phyloP scores from a whole-genome alignment of 345 rosid genomes.

The Eucalyptus grandis region DNA sequence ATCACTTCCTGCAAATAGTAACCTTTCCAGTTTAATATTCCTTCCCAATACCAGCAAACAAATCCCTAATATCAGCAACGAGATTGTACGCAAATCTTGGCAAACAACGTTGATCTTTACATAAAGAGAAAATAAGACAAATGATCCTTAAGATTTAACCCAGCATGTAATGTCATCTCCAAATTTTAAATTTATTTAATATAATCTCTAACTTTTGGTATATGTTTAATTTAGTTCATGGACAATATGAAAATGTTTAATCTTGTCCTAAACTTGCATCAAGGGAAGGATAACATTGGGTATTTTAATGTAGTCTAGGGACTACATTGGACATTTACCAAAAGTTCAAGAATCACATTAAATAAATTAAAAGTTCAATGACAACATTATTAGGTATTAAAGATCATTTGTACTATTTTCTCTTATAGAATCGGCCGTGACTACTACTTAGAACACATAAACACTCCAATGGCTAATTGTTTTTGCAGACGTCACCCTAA shows the following conservation, averaged over 20 bases:
- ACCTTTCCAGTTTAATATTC: background rate
- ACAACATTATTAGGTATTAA: background rate
- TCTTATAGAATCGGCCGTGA: conserved; percentile 30
- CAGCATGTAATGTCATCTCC: rapidly evolving
- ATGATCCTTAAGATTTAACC: rapidly evolving
- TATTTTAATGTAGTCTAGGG: background rate
- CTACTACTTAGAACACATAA: conserved; percentile 28
- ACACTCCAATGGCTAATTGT: conserved; percentile 12
- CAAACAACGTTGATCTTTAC: conserved; percentile 9
- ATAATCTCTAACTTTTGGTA: rapidly evolving
- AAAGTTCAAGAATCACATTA: background rate
- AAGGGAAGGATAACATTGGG: background rate
- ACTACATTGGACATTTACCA: too few relatives aligned
- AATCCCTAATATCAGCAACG: background rate
- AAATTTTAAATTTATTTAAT: background rate
- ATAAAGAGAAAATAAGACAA: background rate
- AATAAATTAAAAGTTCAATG: background rate
- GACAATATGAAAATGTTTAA: background rate
- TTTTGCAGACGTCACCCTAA: background rate
- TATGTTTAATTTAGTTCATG: background rate
- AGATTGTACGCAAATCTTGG: background rate
- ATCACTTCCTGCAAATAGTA: background rate
- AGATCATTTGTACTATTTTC: background rate
- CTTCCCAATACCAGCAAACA: background rate
- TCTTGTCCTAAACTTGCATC: background rate